Base-by-base conservation (phyloP, 768 basidiomycete genomes). In the Russula earlei region DNA sequence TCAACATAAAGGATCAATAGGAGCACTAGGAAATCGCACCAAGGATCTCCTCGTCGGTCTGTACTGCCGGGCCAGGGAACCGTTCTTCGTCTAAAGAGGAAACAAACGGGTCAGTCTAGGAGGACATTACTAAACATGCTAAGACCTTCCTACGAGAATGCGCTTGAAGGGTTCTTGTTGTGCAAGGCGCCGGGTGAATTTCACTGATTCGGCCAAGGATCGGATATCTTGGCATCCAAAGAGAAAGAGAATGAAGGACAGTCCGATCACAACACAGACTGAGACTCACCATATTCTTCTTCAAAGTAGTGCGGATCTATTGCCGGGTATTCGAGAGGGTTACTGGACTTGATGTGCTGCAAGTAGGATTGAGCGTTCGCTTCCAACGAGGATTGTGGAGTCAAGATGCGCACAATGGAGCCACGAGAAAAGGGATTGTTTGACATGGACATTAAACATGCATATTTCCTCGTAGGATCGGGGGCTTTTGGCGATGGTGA, bases 231-330 rank as follows among this genome's bases (percentile, higher is more conserved):
- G 3, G 9, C 12, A 9, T 10, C 7, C 29, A 31, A 31, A 31
- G 41, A 1, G 29, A 27, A 37, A 22, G 10, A 14, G 8, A 37
- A n/a, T 20, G 15, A 33, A 40, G 7, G 12, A 12, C 33, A 2
- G 25, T 3, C 7, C 4, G 29, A 20, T 20, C 11, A 7, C 12
- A 47, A 24, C 33, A 15, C 33, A 6, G 11, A 25, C 45, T 17
- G n/a, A 31, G 24, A 29, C 51, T 34, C 15, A 62, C 64, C 62
- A 29, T 59, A 43, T 27, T 59, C 57, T 31, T 63, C 54, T 43
- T 62, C 64, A 25, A 65, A 58, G 36, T 55, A 61, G 27, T 59
- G 62, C 5, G 60, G 64, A 17, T 63, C 62, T 4, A 63, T 48
- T 22, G 14, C 55, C 5, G 62, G 62, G 17, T 24, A 8, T 15